Evolutionary conservation across 805 yeast species (phyloP), one percentile per base, ranked within the genome.

Genomic region (Metschnikowia reukaufii): DNA sequence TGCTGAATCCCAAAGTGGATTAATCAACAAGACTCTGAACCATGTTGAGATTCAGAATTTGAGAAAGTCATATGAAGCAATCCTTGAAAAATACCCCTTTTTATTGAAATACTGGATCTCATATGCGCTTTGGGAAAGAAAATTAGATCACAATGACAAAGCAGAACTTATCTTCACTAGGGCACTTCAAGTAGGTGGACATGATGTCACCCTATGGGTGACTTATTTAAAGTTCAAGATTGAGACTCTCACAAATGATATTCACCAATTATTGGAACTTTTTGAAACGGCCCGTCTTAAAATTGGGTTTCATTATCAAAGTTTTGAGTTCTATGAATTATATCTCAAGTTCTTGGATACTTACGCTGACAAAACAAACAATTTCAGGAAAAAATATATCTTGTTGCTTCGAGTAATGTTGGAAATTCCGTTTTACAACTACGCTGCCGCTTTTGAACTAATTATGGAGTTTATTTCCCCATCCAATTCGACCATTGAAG

Each of bases 381-480:
- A 65, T 7, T 69, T 60, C 48, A 39, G 45, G 13, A 62, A 63
- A 48, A 70, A 71, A 51, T 72, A 71, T 44, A 68, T 68, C 38
- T 58, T 67, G 6, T 56, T 83, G 12, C 58, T 82, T 27, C 64
- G 86, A 48, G 66, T 75, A 31, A 58, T 76, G 8, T 60, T 81
- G 17, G 86, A 82, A 51, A 59, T 83, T 0, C 88, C 88, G 0
- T 51, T 77, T 10, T 79, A 81, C 59, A 77, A 79, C 53, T 82
- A 72, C 56, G 64, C 77, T 9, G 66, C 69, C 39, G 18, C 48
- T 4, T 45, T 29, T 23, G 41, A 39, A n/a, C 15, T 64, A 15
- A 65, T 70, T 47, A 57, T 73, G 20, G 52, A 62, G 10, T 56
- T 70, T 12, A 50, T 76, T 1, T 73, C 74, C n/a, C 58, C 44